A percentile compares a stretch with the other conserved stretches of the same genome.
These are phyloP conservation scores for Sesbania bispinosa DNA, from an alignment of 306 rosid genomes.

Conservation along the genomic window DNA sequence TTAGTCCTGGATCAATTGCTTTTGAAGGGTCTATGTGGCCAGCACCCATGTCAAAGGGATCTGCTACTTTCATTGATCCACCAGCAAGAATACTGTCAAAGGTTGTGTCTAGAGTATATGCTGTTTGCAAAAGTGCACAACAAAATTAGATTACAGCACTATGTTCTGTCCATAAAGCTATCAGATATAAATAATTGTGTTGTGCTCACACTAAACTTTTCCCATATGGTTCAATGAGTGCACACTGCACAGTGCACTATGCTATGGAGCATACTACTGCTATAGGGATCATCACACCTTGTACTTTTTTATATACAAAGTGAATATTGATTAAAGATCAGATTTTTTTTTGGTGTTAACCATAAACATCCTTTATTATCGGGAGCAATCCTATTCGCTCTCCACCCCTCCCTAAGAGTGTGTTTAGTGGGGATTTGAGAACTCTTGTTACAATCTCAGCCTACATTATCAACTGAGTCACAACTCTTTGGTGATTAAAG, in stretches of 20 bases:
- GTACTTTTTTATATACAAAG: no score
- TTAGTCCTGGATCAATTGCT: slow-evolving; percentile 49
- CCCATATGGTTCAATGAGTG: slow-evolving; percentile 1
- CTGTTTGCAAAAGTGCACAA: slow-evolving; percentile 23
- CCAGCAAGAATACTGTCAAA: slow-evolving; percentile 36
- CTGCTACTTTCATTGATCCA: slow-evolving; percentile 36
- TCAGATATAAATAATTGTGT: not conserved
- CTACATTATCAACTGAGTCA: no score
- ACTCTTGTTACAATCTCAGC: no score
- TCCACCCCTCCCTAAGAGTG: no score
- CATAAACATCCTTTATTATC: no score
- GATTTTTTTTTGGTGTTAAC: no score
- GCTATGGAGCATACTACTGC: not conserved
- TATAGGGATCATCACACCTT: not conserved
- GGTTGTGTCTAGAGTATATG: slow-evolving; percentile 35
- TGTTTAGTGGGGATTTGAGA: no score
- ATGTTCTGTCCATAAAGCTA: no score
- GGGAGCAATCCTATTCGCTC: no score
- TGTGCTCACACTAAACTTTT: not conserved
- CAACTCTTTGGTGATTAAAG: no score
- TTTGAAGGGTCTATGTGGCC: slow-evolving; percentile 47
- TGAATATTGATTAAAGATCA: no score
- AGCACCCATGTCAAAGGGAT: slow-evolving; percentile 50
- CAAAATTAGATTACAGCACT: not conserved
- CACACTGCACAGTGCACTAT: no score